A percentile compares a stretch with the other conserved stretches of the same genome.
phyloP scores from a whole-genome alignment of 2,329 filamentous ascomycete genomes.

The Tolypocladium capitatum region DNA sequence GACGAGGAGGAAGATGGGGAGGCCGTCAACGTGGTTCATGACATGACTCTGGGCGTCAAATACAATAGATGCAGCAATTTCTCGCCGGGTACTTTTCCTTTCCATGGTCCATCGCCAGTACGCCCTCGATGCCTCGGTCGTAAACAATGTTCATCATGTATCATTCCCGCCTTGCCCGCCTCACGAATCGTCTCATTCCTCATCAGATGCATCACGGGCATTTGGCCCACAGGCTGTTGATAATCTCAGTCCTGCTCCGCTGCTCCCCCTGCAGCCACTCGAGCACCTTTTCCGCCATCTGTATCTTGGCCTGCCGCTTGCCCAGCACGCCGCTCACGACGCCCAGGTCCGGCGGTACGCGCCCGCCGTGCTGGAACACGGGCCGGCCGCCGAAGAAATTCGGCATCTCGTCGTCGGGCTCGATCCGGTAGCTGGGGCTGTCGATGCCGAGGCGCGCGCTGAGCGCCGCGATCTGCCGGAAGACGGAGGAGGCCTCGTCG shows the following conservation, averaged over 20 bases:
- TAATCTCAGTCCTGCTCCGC: constrained; percentile 2
- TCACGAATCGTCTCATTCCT: too few relatives aligned
- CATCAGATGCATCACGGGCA: neutral
- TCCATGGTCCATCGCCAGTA: neutral
- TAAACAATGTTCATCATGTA: neutral
- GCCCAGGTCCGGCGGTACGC: constrained; percentile 19
- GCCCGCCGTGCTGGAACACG: constrained; percentile 17
- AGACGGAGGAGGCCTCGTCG: constrained; percentile 2
- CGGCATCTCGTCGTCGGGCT: constrained; percentile 4
- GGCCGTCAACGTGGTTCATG: constrained; percentile 13
- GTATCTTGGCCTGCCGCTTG: constrained; percentile 21
- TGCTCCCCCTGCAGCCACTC: constrained; percentile 18
- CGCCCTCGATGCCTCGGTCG: neutral
- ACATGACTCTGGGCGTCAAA: neutral
- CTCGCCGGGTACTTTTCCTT: neutral
- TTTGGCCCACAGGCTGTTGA: neutral
- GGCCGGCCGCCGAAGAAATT: constrained; percentile 23
- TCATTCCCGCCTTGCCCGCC: neutral
- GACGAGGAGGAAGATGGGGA: constrained; percentile 20
- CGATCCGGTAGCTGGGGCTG: constrained; percentile 20
- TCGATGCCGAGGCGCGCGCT: constrained; percentile 19
- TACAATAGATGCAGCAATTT: neutral
- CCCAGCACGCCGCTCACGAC: constrained; percentile 19
- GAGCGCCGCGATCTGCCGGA: constrained; percentile 18
- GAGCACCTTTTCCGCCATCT: constrained; percentile 26